Evolutionary conservation across 441 rosid species (phyloP).

Genomic region (Viola pubescens): DNA sequence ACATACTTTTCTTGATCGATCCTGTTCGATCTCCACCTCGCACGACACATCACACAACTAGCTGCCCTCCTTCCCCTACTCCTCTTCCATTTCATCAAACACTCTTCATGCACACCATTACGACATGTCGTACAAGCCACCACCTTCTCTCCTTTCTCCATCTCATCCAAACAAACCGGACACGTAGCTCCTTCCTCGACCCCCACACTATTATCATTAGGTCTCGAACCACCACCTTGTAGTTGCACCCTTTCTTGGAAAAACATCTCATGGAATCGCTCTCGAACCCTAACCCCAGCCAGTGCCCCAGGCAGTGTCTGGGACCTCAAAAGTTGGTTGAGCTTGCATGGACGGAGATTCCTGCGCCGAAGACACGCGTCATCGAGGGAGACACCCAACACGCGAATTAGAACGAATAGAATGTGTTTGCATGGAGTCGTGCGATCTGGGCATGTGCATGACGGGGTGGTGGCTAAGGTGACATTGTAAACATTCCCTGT

Average conservation of each 20-base stretch:
- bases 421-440: conserved; percentile 75
- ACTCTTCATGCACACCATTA: conserved; percentile 67
- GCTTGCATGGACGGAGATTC: conserved; percentile 55
- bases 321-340: conserved; percentile 35
- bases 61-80: conserved; percentile 63
- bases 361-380: conserved; percentile 54
- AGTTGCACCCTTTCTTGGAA: conserved; percentile 7
- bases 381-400: conserved; percentile 49
- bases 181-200: conserved; percentile 45
- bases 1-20: conserved; percentile 38
- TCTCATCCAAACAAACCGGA: conserved; percentile 71
- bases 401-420: conserved; percentile 62
- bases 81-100: conserved; percentile 64
- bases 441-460: conserved; percentile 85
- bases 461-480: conserved; percentile 39
- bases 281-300: conserved; percentile 41
- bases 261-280: conserved; percentile 57
- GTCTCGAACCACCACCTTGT: conserved; percentile 1
- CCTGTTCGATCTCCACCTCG: conserved; percentile 49
- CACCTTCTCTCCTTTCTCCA: conserved; percentile 33
- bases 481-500: conserved; percentile 85
- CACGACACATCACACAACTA: conserved; percentile 70
- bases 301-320: conserved; percentile 42
- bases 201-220: conserved; percentile 6
- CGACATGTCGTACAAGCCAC: conserved; percentile 57